Evolutionary conservation across 164 flowering plant species (phyloP).

Genomic region (Stephania yunnanensis): DNA sequence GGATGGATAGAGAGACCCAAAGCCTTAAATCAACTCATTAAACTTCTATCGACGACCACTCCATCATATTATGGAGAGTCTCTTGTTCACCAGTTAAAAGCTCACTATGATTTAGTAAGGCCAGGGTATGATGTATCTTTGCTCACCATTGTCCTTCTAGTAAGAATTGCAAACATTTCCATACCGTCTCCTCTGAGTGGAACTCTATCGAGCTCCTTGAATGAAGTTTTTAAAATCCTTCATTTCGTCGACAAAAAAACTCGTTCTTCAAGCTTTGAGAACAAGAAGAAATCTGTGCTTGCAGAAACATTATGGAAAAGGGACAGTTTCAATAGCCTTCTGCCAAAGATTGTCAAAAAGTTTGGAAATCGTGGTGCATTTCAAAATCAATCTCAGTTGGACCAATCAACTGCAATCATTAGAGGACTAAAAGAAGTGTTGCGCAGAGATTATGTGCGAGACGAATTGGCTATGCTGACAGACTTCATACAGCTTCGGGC

Average conservation of each 20-base stretch:
- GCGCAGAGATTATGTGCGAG: neutral
- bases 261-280: neutral
- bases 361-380: neutral
- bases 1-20: neutral
- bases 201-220: neutral
- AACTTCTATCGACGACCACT: neutral
- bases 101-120: neutral
- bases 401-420: neutral
- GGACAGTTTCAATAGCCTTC: neutral
- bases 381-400: neutral
- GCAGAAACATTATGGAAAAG: constrained; percentile 3
- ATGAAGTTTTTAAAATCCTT: neutral
- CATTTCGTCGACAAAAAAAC: neutral
- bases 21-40: neutral
- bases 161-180: neutral
- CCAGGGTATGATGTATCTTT: neutral
- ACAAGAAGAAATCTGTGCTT: neutral
- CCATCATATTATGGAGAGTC: neutral
- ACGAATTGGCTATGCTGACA: neutral
- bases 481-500: neutral
- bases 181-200: neutral
- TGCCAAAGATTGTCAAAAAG: no score
- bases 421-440: neutral
- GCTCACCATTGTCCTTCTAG: neutral
- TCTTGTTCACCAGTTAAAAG: neutral